Evolutionary conservation across 2,329 filamentous ascomycete genomes (phyloP), one percentile per base, ranked within the genome.

Genomic region (Colletotrichum lupini): DNA sequence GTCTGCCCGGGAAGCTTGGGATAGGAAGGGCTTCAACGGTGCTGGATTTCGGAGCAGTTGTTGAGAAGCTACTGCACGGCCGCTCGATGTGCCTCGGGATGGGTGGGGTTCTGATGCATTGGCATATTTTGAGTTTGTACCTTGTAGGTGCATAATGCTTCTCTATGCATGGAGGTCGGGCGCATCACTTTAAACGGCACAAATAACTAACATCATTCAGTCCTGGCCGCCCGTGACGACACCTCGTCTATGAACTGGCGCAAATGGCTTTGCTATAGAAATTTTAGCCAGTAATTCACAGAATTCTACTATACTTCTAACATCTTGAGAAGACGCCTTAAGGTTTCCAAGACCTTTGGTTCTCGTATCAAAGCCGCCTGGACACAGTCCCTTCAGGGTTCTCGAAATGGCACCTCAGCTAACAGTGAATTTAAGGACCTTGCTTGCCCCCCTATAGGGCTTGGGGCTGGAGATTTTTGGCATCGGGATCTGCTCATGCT

Each of bases 51-150:
- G 12, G 42, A 63, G 58, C 42, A 57, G 59, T 72, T 69, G 67
- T 73, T 73, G 67, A 57, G 67, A 72, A 72, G 68, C 68, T 72
- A 72, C 68, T 57, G 70, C 70, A 70, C 60, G 70, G 55, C 19
- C 55, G 70, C 49, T 61, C 42, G 67, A 55, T 28, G 61, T 64
- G 53, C 60, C 55, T 70, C 66, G 60, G 60, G 28, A 37, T 35
- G 32, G 26, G 49, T 55, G 70, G 70, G 26, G 42, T 22, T 49
- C 46, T 22, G 9, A 0, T 22, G 24, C 35, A 49, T 28, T 65
- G 32, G 5, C 28, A n/a, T 0, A 37, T 28, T 42, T 42, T 30
- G 4, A 49, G 28, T 22, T 2, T 35, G 42, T 49, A 49, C 42
- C 42, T n/a, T 19, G n/a, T 37, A 58, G 19, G 28, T 68, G 19